Evolutionary conservation across 1,284 basidiomycete species (phyloP).

Genomic region (Trametes polyzona): DNA sequence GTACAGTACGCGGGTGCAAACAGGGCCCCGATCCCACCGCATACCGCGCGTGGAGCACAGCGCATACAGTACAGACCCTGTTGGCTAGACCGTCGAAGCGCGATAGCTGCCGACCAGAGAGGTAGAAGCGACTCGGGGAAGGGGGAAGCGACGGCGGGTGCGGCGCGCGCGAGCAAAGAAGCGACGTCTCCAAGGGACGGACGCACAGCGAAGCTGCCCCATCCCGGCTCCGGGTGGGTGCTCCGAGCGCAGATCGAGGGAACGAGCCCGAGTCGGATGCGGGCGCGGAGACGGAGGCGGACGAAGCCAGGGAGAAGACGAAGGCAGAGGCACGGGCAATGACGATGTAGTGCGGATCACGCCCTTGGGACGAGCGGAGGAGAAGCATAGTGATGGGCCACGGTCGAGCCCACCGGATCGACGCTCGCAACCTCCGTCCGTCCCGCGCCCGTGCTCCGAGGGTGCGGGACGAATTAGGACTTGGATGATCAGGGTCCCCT

Average conservation of each 20-base stretch:
- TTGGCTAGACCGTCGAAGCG: too few relatives aligned
- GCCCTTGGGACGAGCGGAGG: not conserved
- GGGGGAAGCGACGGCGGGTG: too few relatives aligned
- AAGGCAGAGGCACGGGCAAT: too few relatives aligned
- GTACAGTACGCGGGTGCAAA: too few relatives aligned
- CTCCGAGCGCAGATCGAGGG: conserved; percentile 9
- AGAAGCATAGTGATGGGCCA: not conserved
- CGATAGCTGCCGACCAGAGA: too few relatives aligned
- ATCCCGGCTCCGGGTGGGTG: conserved; percentile 12
- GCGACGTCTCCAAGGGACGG: not conserved
- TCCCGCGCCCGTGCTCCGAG: conserved; percentile 3
- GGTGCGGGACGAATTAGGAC: not conserved
- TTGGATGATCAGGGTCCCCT: conserved; percentile 2
- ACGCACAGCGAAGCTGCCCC: conserved; percentile 7
- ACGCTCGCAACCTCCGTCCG: not conserved
- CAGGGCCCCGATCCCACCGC: too few relatives aligned
- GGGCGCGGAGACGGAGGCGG: not conserved
- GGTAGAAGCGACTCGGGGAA: too few relatives aligned
- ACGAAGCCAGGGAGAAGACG: too few relatives aligned
- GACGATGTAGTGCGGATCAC: conserved; percentile 5
- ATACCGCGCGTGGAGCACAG: too few relatives aligned
- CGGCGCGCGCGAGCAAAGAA: too few relatives aligned
- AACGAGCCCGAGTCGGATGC: too few relatives aligned
- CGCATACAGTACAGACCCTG: too few relatives aligned
- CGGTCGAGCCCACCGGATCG: not conserved